Evolutionary conservation across 2,329 filamentous ascomycete genomes (phyloP).

Genomic region (Fusarium protoensiforme): DNA sequence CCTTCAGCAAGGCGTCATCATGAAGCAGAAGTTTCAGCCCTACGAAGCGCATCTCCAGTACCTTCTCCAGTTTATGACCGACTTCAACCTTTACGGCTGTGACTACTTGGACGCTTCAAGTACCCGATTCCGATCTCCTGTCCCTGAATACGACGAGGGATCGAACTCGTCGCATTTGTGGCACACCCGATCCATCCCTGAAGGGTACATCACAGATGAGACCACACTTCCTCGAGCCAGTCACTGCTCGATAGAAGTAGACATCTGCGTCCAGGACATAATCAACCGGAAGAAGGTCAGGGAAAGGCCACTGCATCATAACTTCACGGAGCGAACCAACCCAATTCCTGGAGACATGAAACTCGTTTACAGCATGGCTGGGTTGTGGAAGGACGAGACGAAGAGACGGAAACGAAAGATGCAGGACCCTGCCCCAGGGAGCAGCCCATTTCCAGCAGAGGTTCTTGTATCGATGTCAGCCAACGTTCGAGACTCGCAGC

Average conservation of each 20-base stretch:
- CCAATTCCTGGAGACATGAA: constrained; percentile 77
- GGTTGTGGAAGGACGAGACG: constrained; percentile 91
- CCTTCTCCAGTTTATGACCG: constrained; percentile 95
- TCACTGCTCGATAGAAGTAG: constrained; percentile 89
- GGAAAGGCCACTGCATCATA: constrained; percentile 84
- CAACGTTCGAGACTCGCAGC: constrained; percentile 75
- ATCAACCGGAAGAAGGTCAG: constrained; percentile 81
- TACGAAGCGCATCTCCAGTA: constrained; percentile 96
- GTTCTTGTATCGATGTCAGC: constrained; percentile 91
- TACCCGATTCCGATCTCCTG: constrained; percentile 77
- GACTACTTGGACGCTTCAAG: constrained; percentile 81
- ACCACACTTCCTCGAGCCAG: constrained; percentile 78
- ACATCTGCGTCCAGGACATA: constrained; percentile 90
- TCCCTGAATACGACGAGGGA: constrained; percentile 75
- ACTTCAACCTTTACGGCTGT: constrained; percentile 97
- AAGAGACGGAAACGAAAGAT: constrained; percentile 79
- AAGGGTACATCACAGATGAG: constrained; percentile 62
- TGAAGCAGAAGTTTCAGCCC: constrained; percentile 87
- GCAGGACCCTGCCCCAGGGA: constrained; percentile 70
- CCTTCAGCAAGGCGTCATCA: constrained; percentile 85
- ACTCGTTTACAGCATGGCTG: constrained; percentile 92
- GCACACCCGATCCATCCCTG: constrained; percentile 79
- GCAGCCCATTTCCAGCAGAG: constrained; percentile 83
- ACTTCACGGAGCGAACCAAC: constrained; percentile 79
- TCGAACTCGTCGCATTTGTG: constrained; percentile 74